Percentiles rank a stretch among this genome's conserved stretches.
phyloP scores from a whole-genome alignment of 768 basidiomycete genomes.

The Favolaschia claudopus region DNA sequence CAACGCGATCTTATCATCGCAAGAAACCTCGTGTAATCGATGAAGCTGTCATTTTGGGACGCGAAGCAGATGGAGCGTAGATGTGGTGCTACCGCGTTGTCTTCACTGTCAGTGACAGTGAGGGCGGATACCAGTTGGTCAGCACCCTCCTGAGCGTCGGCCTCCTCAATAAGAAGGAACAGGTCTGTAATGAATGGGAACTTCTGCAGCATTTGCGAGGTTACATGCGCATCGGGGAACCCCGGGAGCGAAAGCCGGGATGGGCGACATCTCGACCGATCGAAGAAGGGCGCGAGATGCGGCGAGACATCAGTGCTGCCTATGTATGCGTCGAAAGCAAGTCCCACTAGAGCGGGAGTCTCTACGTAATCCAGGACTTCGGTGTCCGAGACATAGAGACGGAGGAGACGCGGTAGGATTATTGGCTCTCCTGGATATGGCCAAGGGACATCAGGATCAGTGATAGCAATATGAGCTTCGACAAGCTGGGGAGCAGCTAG shows the following conservation, averaged over 20 bases:
- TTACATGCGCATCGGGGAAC: not conserved
- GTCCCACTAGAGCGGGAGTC: not conserved
- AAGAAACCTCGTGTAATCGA: not conserved
- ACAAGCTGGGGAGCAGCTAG: not conserved
- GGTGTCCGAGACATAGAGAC: not conserved
- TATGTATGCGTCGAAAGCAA: too few species aligned
- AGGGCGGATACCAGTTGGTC: not conserved
- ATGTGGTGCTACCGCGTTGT: not conserved
- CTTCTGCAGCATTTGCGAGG: not conserved
- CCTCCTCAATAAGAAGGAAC: not conserved
- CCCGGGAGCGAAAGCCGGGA: not conserved
- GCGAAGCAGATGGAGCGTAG: not conserved
- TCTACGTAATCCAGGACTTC: not conserved
- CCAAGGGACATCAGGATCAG: not conserved
- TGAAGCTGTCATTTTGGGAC: not conserved
- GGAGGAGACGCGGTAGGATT: not conserved
- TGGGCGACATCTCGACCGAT: not conserved
- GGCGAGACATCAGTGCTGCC: too few species aligned
- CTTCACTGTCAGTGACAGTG: not conserved
- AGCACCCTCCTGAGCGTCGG: not conserved
- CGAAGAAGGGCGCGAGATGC: not conserved
- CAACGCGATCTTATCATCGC: constrained; percentile 4
- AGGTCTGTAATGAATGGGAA: not conserved
- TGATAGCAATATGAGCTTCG: not conserved
- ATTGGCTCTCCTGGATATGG: not conserved